Base-by-base conservation (phyloP, 495 filamentous ascomycete species). In the Trichoderma virens region DNA sequence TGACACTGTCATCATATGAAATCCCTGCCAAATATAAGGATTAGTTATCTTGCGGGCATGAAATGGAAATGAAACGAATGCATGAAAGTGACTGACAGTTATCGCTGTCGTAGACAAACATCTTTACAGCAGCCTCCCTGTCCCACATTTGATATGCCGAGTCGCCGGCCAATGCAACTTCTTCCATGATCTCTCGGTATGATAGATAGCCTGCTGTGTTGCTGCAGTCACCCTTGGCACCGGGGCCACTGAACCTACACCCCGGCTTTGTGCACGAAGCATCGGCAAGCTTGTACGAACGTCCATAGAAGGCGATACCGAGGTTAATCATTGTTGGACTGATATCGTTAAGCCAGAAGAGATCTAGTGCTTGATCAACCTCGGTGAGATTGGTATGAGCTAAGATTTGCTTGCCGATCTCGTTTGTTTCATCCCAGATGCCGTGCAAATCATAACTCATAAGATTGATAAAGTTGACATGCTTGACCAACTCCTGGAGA, bases 371-470 rank as follows among this genome's bases (percentile, higher is more conserved):
- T 4, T 64, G 20, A 14, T 83, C 66, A 63, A 87, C 85, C 68
- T 85, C 84, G 1, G 83, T 85, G 0, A 85, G 63, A 64, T 87
- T 86, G 1, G 83, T 84, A 65, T 87, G 84, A 0, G 73, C 74
- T 0, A 69, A 63, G 7, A 82, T 67, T 39, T 71, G 63, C 8
- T 64, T 56, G 5, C 78, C 79, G 34, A 74, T 74, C 8, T 39
- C 64, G 28, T 68, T 65, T 8, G 11, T 30, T 1, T 20, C 8
- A 51, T 77, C 71, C 76, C 78, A 79, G 4, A 64, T 66, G 0
- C 76, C 77, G 62, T 82, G 69, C 18, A 80, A 63, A 67, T 82
- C 78, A 66, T 84, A 85, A 0, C 68, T 72, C 84, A 88, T 88
- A 39, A 86, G 0, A 62, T 86, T 87, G 60, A 82, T 70, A 72